Evolutionary conservation across 805 yeast species (phyloP), one percentile per base, ranked within the genome.

Genomic region (Candida yuanshanica): DNA sequence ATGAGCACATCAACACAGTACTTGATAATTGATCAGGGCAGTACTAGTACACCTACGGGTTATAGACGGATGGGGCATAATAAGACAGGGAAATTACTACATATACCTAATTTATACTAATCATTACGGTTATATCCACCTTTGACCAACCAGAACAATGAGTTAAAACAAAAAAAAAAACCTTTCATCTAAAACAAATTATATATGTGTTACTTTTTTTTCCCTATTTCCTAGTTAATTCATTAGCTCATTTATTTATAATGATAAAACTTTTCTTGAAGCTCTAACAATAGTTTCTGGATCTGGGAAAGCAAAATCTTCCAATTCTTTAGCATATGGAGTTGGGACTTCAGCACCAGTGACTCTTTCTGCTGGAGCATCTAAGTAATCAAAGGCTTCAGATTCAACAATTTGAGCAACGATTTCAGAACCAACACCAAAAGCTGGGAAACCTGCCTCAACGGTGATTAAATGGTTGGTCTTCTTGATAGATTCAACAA

Each of bases 341-440:
- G 99, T 93, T 68, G 99, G 99, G 24, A 90, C 97, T 73, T 93
- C 99, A 63, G 98, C 95, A 67, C 99, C 99, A 45, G 99, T 93
- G 59, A 90, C 91, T 77, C 99, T 88, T 73, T 83, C 95, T 53
- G 93, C 87, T 56, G 99, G 99, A 47, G 98, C 95, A 69, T 93
- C 99, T 62, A 93, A 79, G 79, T 89, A 87, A 70, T 93, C 99
- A 54, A 93, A 93, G 40, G 95, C 98, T 69, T 90, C 97, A 44
- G 95, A 80, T 73, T 93, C 99, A 96, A 93, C 89, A 63, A 93
- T 75, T 70, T 89, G 96, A 48, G 98, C 99, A 65, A 90, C 79
- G 59, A 93, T 86, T 76, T 93, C 99, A 41, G 97, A 87, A 61
- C 99, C 99, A 53, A 93, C 95, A 73, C 99, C 98, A 62, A 87